Evolutionary conservation across 2,329 filamentous ascomycete species (phyloP).

Genomic region (Hymenoscyphus fraxineus): DNA sequence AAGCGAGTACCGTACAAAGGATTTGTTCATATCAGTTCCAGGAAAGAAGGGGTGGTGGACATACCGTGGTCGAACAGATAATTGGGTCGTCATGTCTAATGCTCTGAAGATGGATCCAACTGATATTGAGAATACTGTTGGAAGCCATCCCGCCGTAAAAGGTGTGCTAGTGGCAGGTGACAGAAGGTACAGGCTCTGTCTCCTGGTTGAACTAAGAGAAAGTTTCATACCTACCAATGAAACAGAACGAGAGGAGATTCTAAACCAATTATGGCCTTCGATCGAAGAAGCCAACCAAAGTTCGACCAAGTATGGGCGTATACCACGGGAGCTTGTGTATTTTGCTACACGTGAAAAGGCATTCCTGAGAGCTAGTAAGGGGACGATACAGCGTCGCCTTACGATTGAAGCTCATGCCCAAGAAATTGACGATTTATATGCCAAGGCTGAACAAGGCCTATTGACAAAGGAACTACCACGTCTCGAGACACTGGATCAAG

Average conservation of each 20-base stretch:
- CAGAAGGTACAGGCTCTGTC: conserved; percentile 16
- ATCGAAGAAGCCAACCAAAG: conserved; percentile 33
- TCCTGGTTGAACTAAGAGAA: conserved; percentile 17
- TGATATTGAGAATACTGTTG: conserved; percentile 38
- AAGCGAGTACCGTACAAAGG: not conserved
- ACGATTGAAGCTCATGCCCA: conserved; percentile 32
- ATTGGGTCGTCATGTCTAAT: conserved; percentile 30
- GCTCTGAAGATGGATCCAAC: conserved; percentile 45
- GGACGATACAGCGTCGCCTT: conserved; percentile 36
- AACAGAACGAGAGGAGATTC: conserved; percentile 11
- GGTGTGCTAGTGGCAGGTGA: conserved; percentile 38
- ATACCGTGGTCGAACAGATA: conserved; percentile 11
- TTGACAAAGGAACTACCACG: too few relatives aligned
- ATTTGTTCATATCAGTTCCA: conserved; percentile 2
- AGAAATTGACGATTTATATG: conserved; percentile 37
- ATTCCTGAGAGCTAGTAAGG: conserved; percentile 36
- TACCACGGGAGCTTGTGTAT: conserved; percentile 31
- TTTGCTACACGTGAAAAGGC: conserved; percentile 35
- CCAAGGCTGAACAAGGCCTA: too few relatives aligned
- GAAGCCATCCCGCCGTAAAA: conserved; percentile 34
- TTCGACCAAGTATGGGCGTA: conserved; percentile 32
- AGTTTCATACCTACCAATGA: not conserved
- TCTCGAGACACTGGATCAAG: too few relatives aligned
- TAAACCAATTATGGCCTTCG: conserved; percentile 32
- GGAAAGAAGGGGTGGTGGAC: conserved; percentile 17